Percentiles rank a stretch among this genome's conserved stretches.
Conservation (phyloP, 805 yeast species). For the Lachancea waltii region DNA sequence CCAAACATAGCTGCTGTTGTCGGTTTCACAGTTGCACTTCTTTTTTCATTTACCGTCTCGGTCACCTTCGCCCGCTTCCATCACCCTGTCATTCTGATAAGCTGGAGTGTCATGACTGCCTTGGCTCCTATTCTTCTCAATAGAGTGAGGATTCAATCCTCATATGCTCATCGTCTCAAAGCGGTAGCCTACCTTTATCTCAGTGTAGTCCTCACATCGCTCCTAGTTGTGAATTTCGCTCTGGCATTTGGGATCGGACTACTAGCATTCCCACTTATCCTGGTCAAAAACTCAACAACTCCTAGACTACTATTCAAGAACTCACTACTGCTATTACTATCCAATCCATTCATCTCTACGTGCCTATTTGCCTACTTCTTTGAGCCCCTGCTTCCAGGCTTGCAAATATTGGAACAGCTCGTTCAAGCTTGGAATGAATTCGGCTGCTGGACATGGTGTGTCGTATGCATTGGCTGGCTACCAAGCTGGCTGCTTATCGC, state of each 20-base stretch:
- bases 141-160: constrained; percentile 17
- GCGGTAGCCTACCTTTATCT: constrained; percentile 49
- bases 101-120: constrained; percentile 15
- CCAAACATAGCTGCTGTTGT: constrained; percentile 19
- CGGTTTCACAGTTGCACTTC: constrained; percentile 29
- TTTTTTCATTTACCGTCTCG: constrained; percentile 24
- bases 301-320: constrained; percentile 23
- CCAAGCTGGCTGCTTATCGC: constrained; percentile 64
- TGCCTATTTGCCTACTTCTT: constrained; percentile 29
- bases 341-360: constrained; percentile 47
- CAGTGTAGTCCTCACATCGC: constrained; percentile 62
- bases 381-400: constrained; percentile 33
- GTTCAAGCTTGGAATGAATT: constrained; percentile 59
- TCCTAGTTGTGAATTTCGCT: constrained; percentile 79
- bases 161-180: constrained; percentile 32
- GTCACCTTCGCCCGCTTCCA: constrained; percentile 15
- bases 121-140: constrained; percentile 16
- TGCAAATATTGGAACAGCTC: constrained; percentile 43
- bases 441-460: constrained; percentile 82
- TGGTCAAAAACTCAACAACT: constrained; percentile 31
- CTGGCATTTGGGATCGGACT: constrained; percentile 68
- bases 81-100: constrained; percentile 16
- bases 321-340: constrained; percentile 33
- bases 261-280: constrained; percentile 67
- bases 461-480: constrained; percentile 68